Evolutionary conservation across 352 stramenopile genomes (phyloP), one percentile per base, ranked within the genome.

Genomic region (Globisporangium cystogenes): DNA sequence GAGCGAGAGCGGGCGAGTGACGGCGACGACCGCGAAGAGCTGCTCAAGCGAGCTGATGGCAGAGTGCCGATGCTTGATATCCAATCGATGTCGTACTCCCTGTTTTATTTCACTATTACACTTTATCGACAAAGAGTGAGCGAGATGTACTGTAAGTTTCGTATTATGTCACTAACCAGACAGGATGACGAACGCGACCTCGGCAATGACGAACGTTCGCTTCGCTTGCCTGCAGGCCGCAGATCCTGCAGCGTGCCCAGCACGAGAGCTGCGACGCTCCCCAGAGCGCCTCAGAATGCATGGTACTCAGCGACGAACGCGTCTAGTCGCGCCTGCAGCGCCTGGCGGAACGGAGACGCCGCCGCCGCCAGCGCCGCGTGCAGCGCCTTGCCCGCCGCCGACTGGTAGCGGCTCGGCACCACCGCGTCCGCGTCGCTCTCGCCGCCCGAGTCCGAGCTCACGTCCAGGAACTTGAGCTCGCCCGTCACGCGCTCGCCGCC

Each of bases 261-360:
- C n/a, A n/a, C n/a, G n/a, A n/a, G n/a, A n/a, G n/a, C n/a, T n/a
- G n/a, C n/a, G n/a, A n/a, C n/a, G n/a, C n/a, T n/a, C n/a, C 20
- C 23, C 14, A 4, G 21, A 4, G 23, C 14, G 26, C 40, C 23
- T 72, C 76, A 94, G 55, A 90, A 90, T 26, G 65, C 58, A 45
- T 91, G 78, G 57, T 86, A 94, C 53, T 90, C 79, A 36, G 71
- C 56, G 20, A 92, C 81, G 59, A 94, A 94, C 36, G 51, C 46
- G 8, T 64, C 69, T 48, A 94, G 57, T 48, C 79, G 63, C 39
- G 60, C 29, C 23, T 63, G 63, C 11, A 94, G 55, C n/a, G 76
- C 71, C 39, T 62, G 58, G 40, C 82, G 81, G 70, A 94, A 84
- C 7, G 81, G 72, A 40, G 74, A 85, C 21, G 62, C 57, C 14